Evolutionary conservation across 2,329 filamentous ascomycete species (phyloP).

Genomic region (Seiridium unicorne): DNA sequence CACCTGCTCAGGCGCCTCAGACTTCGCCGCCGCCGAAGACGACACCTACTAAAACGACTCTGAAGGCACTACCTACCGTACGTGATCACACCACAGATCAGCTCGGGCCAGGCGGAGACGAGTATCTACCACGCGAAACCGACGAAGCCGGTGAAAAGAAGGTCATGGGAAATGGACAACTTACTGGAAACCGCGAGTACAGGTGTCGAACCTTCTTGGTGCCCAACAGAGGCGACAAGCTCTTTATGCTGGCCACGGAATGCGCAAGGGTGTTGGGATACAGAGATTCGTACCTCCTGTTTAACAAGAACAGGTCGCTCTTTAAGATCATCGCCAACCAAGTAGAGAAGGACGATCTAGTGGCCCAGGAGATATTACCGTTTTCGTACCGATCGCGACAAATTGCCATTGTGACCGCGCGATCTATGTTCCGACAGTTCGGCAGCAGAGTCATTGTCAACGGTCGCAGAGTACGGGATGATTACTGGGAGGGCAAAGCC

Average conservation of each 20-base stretch:
- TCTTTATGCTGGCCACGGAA: conserved; percentile 98
- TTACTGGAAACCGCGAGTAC: conserved; percentile 82
- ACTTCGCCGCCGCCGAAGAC: conserved; percentile 70
- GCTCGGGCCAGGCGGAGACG: conserved; percentile 82
- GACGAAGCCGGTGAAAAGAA: conserved; percentile 95
- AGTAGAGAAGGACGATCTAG: conserved; percentile 93
- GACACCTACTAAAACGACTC: conserved; percentile 76
- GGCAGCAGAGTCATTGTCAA: conserved; percentile 90
- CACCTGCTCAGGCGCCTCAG: conserved; percentile 42
- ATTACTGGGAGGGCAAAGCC: conserved; percentile 98
- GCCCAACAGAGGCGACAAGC: conserved; percentile 83
- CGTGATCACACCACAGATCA: conserved; percentile 97
- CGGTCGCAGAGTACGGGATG: conserved; percentile 87
- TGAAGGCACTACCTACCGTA: conserved; percentile 94
- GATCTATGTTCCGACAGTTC: conserved; percentile 98
- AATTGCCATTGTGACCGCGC: conserved; percentile 95
- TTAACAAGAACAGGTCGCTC: conserved; percentile 96
- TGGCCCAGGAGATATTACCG: conserved; percentile 89
- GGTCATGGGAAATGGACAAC: conserved; percentile 78
- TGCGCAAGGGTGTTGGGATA: conserved; percentile 93
- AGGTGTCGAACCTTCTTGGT: conserved; percentile 92
- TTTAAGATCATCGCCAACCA: conserved; percentile 98
- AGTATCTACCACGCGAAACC: conserved; percentile 90
- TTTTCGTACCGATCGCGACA: conserved; percentile 98
- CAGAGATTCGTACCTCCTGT: conserved; percentile 94